Base-by-base conservation (phyloP, 2,329 filamentous ascomycete species). In the Trichoderma sp. region DNA sequence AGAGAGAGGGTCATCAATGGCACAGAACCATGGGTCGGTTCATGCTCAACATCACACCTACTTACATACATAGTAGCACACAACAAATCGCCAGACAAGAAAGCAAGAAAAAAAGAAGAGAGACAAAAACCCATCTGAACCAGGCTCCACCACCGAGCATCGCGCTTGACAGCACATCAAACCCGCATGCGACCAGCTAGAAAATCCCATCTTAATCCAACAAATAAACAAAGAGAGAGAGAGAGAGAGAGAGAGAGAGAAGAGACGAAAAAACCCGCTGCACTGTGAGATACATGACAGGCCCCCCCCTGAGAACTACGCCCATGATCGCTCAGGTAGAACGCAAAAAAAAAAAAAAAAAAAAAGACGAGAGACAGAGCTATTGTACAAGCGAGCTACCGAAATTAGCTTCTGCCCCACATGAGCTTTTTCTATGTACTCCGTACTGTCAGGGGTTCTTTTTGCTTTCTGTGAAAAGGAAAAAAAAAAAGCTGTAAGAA, bases 241-340 rank as follows among this genome's bases (percentile, higher is more conserved):
- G 17, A 25, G 17, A 59, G 8, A 32, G 34, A 19, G 15, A 17
- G 15, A 19, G 12, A 1, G 1, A 48, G 7, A 22, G 27, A 13
- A 32, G 34, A 10, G 19, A 35, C 6, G 13, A 9, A 34, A 34
- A 48, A 45, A 59, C 37, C 3, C 7, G 59, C 9, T 59, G 54
- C 64, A 67, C 64, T 67, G 64, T 67, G 64, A 59, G 64, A 67
- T 67, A 67, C 64, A 52, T 67, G 50, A n/a, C 52, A 34, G 19
- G 52, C 29, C 13, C 25, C 25, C 54, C 54, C 64, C 64, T 67
- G 64, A 67, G 64, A 67, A 65, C 35, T 25, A 37, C 52, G 61
- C 61, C 52, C 61, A 35, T 56, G 61, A 48, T 54, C 35, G 48
- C 59, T 54, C 60, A 64, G 35, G 60, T 57, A 25, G 42, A 35